A percentile compares a stretch with the other conserved stretches of the same genome.
These are phyloP conservation scores for Ceratobasidium sp. DNA, from an alignment of 1,284 basidiomycete species.

Conservation along the genomic window DNA sequence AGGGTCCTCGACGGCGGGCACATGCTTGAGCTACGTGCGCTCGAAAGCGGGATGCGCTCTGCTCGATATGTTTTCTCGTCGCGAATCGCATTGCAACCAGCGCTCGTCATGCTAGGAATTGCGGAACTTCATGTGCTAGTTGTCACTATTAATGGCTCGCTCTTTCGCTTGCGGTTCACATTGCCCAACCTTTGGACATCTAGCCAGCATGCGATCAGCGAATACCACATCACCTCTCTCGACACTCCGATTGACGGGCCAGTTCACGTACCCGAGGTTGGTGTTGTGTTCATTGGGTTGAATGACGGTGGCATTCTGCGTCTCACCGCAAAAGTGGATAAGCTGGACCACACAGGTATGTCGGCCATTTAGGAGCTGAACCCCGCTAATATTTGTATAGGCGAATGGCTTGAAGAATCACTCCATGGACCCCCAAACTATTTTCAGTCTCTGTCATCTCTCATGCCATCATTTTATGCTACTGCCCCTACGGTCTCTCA, in stretches of 20 bases:
- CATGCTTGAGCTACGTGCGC: constrained; percentile 81
- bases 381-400: constrained; percentile 28
- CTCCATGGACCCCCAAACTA: constrained; percentile 24
- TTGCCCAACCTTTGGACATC: constrained; percentile 55
- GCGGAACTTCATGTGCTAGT: constrained; percentile 79
- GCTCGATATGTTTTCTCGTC: constrained; percentile 86
- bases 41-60: constrained; percentile 73
- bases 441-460: constrained; percentile 68
- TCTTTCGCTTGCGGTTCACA: constrained; percentile 84
- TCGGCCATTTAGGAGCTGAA: not conserved
- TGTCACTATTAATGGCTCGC: constrained; percentile 75
- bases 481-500: constrained; percentile 57
- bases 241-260: constrained; percentile 64
- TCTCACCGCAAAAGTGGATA: constrained; percentile 69
- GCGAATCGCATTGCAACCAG: constrained; percentile 74
- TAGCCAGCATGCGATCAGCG: constrained; percentile 58
- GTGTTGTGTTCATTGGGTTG: constrained; percentile 76
- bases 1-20: constrained; percentile 82
- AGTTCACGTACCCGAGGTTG: constrained; percentile 79
- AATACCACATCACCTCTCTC: constrained; percentile 74
- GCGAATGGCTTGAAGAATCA: constrained; percentile 32
- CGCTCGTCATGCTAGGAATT: constrained; percentile 72
- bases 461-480: constrained; percentile 70
- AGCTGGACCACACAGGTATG: constrained; percentile 41
- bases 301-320: constrained; percentile 80